Percentiles rank a stretch among this genome's conserved stretches.
These are phyloP conservation scores for Dicorynia guianensis DNA, from an alignment of 306 rosid genomes.

Conservation along the genomic window DNA sequence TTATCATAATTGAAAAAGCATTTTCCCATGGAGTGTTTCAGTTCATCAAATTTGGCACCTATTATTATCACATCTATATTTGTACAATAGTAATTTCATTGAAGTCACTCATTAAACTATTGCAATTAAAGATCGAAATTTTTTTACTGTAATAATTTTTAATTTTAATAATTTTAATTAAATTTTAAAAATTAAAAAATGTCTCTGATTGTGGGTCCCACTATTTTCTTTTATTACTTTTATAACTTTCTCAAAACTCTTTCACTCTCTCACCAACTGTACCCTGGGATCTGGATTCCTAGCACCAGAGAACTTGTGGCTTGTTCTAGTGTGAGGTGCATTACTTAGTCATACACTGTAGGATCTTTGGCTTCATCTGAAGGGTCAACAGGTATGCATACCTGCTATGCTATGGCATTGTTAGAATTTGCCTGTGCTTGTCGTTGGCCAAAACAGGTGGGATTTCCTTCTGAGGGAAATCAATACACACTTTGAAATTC, in stretches of 20 bases:
- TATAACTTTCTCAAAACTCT: too few species aligned
- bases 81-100: conserved; percentile 28
- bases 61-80: conserved; percentile 36
- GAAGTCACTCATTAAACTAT: conserved; percentile 13
- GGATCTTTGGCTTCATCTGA: conserved; percentile 33
- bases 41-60: conserved; percentile 45
- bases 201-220: too few species aligned
- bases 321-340: neutral
- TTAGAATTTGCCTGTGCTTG: neutral
- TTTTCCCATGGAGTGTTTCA: conserved; percentile 37
- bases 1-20: conserved; percentile 38
- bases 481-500: neutral
- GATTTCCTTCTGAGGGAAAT: conserved; percentile 28
- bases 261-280: too few species aligned
- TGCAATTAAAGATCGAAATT: too few species aligned
- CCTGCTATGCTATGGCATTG: neutral
- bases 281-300: too few species aligned
- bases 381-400: conserved; percentile 8
- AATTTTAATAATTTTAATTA: too few species aligned
- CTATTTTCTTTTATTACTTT: too few species aligned
- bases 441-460: conserved; percentile 21
- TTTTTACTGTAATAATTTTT: too few species aligned
- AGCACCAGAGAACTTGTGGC: too few species aligned
- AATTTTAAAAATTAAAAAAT: too few species aligned
- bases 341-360: conserved; percentile 25